Evolutionary conservation across 352 stramenopile genomes (phyloP).

Genomic region (Ophiocytium majus): DNA sequence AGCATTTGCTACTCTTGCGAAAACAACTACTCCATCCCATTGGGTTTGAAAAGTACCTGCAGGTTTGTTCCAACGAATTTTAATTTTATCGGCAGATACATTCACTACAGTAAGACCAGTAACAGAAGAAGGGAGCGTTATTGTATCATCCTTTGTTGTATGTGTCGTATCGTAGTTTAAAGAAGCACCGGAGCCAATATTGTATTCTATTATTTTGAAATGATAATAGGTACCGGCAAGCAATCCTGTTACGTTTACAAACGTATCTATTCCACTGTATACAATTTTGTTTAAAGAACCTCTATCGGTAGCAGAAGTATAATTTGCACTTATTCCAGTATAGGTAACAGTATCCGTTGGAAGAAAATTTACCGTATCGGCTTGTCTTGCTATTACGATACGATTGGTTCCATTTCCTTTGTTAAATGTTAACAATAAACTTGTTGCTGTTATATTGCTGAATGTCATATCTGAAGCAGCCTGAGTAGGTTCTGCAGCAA

Average conservation of each 20-base stretch:
- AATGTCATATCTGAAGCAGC: constrained; percentile 20
- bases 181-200: constrained; percentile 19
- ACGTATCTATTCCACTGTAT: constrained; percentile 21
- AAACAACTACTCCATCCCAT: constrained; percentile 20
- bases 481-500: constrained; percentile 19
- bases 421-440: constrained; percentile 23
- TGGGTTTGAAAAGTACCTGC: constrained; percentile 19
- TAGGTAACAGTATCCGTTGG: constrained; percentile 19
- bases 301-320: constrained; percentile 20
- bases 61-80: constrained; percentile 21
- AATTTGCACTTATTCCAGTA: constrained; percentile 22
- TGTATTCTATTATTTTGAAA: constrained; percentile 23
- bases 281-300: constrained; percentile 22
- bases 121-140: constrained; percentile 19
- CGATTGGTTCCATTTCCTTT: constrained; percentile 20
- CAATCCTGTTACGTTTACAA: constrained; percentile 21
- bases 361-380: constrained; percentile 21
- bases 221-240: constrained; percentile 19
- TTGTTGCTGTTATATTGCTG: constrained; percentile 21
- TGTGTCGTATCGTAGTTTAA: constrained; percentile 21
- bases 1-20: constrained; percentile 19
- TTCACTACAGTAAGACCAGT: constrained; percentile 20
- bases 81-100: constrained; percentile 22
- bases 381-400: constrained; percentile 21
- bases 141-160: constrained; percentile 22